These are phyloP conservation scores for Aquanectria penicillioides DNA, from an alignment of 2,329 filamentous ascomycete species.

Conservation along the genomic window DNA sequence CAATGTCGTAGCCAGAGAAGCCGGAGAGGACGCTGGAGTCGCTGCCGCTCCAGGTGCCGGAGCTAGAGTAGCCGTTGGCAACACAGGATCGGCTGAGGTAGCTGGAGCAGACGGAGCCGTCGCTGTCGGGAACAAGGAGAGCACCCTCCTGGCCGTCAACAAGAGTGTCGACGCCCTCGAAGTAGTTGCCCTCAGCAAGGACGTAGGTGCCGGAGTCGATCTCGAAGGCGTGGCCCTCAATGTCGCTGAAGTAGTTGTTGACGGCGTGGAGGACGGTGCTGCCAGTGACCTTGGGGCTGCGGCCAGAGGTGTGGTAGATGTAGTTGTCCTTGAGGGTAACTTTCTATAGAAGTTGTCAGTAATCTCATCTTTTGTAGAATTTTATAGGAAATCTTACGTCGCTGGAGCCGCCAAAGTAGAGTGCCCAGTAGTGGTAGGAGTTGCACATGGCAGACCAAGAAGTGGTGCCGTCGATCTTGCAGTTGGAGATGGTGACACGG, in stretches of 20 bases:
- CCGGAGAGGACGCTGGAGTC: constrained; percentile 58
- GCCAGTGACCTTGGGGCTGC: constrained; percentile 64
- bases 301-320: constrained; percentile 65
- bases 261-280: constrained; percentile 65
- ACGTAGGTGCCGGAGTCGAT: constrained; percentile 52
- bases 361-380: neutral
- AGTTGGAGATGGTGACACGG: constrained; percentile 68
- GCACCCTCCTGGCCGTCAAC: constrained; percentile 46
- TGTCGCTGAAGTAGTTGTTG: constrained; percentile 69
- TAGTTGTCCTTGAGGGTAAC: constrained; percentile 69
- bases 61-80: constrained; percentile 56
- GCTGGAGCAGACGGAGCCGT: constrained; percentile 52
- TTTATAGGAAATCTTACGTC: constrained; percentile 47
- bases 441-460: constrained; percentile 66
- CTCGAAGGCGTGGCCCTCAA: constrained; percentile 65
- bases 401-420: constrained; percentile 63
- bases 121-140: constrained; percentile 44
- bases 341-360: constrained; percentile 11
- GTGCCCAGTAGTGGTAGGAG: constrained; percentile 66
- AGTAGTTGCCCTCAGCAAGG: constrained; percentile 65
- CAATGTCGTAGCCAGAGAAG: constrained; percentile 62
- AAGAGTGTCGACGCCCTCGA: constrained; percentile 59
- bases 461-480: constrained; percentile 63
- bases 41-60: constrained; percentile 47
- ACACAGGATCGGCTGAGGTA: constrained; percentile 59